Conservation (phyloP, 2,329 filamentous ascomycete species). For the Plectosphaerella plurivora region DNA sequence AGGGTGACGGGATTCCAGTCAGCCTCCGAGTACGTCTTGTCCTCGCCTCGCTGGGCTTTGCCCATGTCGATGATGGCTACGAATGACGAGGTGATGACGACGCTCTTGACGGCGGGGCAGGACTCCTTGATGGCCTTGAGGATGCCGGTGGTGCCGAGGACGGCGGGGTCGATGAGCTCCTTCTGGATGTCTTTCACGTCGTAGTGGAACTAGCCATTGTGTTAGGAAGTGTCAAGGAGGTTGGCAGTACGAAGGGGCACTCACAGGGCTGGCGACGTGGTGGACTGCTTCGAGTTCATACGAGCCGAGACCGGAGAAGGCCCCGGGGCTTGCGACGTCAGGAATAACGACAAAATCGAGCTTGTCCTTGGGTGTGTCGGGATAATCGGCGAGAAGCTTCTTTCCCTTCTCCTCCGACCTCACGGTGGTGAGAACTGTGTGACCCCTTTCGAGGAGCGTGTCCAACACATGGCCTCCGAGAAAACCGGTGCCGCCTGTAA, state of each 20-base stretch:
- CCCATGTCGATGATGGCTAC: constrained; percentile 36
- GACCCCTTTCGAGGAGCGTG: constrained; percentile 1
- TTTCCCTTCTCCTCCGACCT: constrained; percentile 6
- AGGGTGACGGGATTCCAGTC: background rate
- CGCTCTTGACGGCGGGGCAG: constrained; percentile 26
- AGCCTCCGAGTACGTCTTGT: background rate
- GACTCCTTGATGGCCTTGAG: constrained; percentile 40
- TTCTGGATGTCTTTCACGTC: constrained; percentile 46
- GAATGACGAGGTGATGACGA: constrained; percentile 48
- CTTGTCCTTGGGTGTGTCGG: constrained; percentile 5
- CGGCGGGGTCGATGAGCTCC: constrained; percentile 51
- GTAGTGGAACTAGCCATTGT: constrained; percentile 71
- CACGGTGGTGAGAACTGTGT: constrained; percentile 4
- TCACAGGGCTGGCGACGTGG: constrained; percentile 8
- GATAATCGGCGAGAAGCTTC: background rate
- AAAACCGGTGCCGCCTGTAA: constrained; percentile 4
- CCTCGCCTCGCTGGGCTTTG: no score
- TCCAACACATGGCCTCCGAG: constrained; percentile 6
- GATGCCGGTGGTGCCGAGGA: constrained; percentile 46
- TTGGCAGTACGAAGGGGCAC: background rate
- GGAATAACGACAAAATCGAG: constrained; percentile 55
- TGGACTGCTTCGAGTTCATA: constrained; percentile 4
- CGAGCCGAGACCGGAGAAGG: constrained; percentile 53
- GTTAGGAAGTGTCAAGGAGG: constrained; percentile 43
- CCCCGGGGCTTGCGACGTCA: constrained; percentile 65